phyloP scores from a whole-genome alignment of 192 early-diverging fungal species.

The Umbelopsis sp. region DNA sequence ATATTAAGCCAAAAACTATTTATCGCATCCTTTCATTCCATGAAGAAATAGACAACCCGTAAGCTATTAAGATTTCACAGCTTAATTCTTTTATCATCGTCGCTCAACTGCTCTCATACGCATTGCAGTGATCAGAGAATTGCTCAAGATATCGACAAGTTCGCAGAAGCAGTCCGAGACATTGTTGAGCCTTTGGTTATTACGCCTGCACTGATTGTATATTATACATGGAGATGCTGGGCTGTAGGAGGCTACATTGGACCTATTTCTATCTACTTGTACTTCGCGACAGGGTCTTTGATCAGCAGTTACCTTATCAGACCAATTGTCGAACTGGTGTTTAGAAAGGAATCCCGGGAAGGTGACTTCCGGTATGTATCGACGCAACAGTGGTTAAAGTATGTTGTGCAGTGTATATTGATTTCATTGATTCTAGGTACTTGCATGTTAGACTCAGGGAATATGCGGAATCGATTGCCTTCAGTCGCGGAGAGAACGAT shows the following conservation, averaged over 20 bases:
- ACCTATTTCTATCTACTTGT: slow-evolving; percentile 72
- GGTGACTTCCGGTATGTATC: slow-evolving; percentile 71
- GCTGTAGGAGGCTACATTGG: slow-evolving; percentile 65
- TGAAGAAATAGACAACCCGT: slow-evolving; percentile 73
- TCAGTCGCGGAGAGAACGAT: slow-evolving; percentile 73
- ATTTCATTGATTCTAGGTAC: slow-evolving; percentile 44
- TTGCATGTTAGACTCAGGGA: slow-evolving; percentile 71
- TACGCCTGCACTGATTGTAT: slow-evolving; percentile 72
- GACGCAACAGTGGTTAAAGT: background rate
- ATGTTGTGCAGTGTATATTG: background rate
- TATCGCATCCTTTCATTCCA: slow-evolving; percentile 60
- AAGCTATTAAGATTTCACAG: slow-evolving; percentile 27
- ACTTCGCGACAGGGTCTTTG: slow-evolving; percentile 66
- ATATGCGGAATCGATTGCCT: slow-evolving; percentile 80
- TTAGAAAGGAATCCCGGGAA: slow-evolving; percentile 74
- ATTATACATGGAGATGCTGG: slow-evolving; percentile 80
- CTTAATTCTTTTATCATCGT: background rate
- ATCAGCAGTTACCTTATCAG: slow-evolving; percentile 68
- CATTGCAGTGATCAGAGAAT: slow-evolving; percentile 80
- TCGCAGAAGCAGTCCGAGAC: slow-evolving; percentile 61
- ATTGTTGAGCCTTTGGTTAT: slow-evolving; percentile 68
- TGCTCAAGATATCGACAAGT: slow-evolving; percentile 86
- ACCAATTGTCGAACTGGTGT: slow-evolving; percentile 77
- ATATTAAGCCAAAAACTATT: slow-evolving; percentile 58
- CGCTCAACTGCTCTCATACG: slow-evolving; percentile 30